A percentile compares a stretch with the other conserved stretches of the same genome.
Evolutionary conservation across 1,284 basidiomycete genomes (phyloP).

Genomic region (Coriolopsis trogii): DNA sequence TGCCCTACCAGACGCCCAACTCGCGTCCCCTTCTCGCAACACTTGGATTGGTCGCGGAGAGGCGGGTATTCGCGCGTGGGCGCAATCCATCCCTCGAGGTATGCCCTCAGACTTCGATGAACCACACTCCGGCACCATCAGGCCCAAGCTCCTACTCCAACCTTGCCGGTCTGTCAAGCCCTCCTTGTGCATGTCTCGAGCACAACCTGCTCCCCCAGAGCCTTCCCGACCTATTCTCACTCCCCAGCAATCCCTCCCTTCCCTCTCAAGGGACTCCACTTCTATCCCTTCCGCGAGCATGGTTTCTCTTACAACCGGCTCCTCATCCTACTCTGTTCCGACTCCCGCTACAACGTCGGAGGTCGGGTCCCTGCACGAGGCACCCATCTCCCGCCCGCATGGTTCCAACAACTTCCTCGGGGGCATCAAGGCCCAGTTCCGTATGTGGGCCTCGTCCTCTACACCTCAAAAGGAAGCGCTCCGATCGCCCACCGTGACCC

Average conservation of each 20-base stretch:
- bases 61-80: constrained; percentile 40
- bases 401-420: constrained; percentile 22
- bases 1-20: constrained; percentile 8
- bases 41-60: constrained; percentile 36
- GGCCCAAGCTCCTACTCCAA: constrained; percentile 44
- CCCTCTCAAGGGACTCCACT: constrained; percentile 30
- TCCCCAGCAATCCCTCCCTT: constrained; percentile 31
- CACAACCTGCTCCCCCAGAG: constrained; percentile 32
- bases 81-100: constrained; percentile 34
- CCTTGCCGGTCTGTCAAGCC: constrained; percentile 45
- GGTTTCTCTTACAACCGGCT: constrained; percentile 32
- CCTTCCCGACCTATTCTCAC: constrained; percentile 36
- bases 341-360: constrained; percentile 31
- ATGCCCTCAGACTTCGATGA: constrained; percentile 33
- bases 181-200: constrained; percentile 47
- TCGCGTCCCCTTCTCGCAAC: constrained; percentile 10
- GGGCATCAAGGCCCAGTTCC: constrained; percentile 28
- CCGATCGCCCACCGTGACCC: constrained; percentile 26
- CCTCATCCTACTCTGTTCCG: constrained; percentile 33
- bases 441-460: constrained; percentile 21
- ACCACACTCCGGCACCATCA: constrained; percentile 27
- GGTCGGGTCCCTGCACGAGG: constrained; percentile 14
- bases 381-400: constrained; percentile 18
- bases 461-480: constrained; percentile 19
- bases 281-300: constrained; percentile 29